Evolutionary conservation across 306 rosid genomes (phyloP).

Genomic region (Potentilla sterilis): DNA sequence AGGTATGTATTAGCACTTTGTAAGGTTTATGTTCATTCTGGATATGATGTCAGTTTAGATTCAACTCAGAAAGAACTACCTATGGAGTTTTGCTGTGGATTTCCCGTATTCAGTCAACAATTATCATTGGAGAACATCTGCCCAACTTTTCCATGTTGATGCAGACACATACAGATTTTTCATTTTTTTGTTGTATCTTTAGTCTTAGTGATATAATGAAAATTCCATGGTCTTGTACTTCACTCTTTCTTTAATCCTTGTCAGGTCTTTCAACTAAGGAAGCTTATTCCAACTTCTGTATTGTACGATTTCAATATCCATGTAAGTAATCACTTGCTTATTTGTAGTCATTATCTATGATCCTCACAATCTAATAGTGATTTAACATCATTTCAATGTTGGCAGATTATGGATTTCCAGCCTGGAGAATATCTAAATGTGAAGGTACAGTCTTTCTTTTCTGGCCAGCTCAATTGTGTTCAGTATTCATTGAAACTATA

Average conservation of each 20-base stretch:
- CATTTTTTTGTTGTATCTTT: background rate
- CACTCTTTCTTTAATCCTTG: slow-evolving; percentile 17
- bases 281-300: slow-evolving; percentile 78
- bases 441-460: slow-evolving; percentile 55
- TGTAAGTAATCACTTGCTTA: slow-evolving; percentile 45
- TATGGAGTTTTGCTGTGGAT: background rate
- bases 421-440: slow-evolving; percentile 92
- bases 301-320: slow-evolving; percentile 93
- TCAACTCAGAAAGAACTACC: background rate
- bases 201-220: background rate
- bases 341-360: slow-evolving; percentile 8
- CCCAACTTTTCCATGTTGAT: background rate
- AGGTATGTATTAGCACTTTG: slow-evolving; percentile 48
- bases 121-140: slow-evolving; percentile 10
- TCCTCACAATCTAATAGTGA: slow-evolving; percentile 3
- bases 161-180: background rate
- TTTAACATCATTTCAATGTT: slow-evolving; percentile 24
- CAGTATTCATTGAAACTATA: slow-evolving; percentile 1
- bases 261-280: slow-evolving; percentile 85
- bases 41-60: background rate
- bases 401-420: slow-evolving; percentile 94
- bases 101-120: slow-evolving; percentile 15
- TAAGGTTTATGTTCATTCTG: slow-evolving; percentile 1
- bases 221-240: background rate
- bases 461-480: background rate